Evolutionary conservation across 306 rosid genomes (phyloP).

Genomic region (Begonia fuchsioides): DNA sequence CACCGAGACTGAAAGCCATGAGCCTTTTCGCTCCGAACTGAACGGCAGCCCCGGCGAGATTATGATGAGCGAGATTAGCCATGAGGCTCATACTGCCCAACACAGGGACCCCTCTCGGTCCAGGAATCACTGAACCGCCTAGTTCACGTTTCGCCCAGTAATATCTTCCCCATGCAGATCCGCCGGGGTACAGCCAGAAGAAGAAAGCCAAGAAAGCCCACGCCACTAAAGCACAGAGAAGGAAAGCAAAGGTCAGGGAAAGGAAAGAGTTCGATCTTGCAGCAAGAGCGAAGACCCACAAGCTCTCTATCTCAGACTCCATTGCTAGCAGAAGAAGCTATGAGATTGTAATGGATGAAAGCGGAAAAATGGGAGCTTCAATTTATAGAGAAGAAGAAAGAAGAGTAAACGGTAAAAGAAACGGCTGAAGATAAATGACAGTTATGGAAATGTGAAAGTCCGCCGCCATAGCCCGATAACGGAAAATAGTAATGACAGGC

Average conservation of each 20-base stretch:
- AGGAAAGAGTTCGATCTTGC: slow-evolving; percentile 39
- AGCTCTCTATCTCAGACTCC: slow-evolving; percentile 35
- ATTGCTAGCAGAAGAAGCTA: too few relatives aligned
- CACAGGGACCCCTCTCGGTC: slow-evolving; percentile 73
- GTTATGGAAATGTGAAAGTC: too few relatives aligned
- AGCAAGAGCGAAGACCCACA: slow-evolving; percentile 55
- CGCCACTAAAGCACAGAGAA: slow-evolving; percentile 19
- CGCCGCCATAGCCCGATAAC: too few relatives aligned
- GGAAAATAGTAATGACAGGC: too few relatives aligned
- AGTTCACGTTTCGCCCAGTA: neutral
- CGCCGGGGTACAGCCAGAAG: slow-evolving; percentile 81
- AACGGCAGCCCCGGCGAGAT: slow-evolving; percentile 32
- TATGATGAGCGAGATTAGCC: slow-evolving; percentile 53
- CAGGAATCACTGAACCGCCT: slow-evolving; percentile 28
- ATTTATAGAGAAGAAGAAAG: too few relatives aligned
- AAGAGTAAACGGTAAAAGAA: too few relatives aligned
- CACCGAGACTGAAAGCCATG: slow-evolving; percentile 82
- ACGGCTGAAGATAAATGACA: too few relatives aligned
- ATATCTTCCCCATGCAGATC: slow-evolving; percentile 86
- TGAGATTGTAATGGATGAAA: too few relatives aligned
- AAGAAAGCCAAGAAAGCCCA: slow-evolving; percentile 28
- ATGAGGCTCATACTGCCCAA: slow-evolving; percentile 70
- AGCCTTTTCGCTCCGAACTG: slow-evolving; percentile 51
- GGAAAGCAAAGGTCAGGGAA: slow-evolving; percentile 28
- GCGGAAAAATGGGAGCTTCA: too few relatives aligned